Conservation (phyloP, 257 asterid species). For the Salvia rosmarinus region DNA sequence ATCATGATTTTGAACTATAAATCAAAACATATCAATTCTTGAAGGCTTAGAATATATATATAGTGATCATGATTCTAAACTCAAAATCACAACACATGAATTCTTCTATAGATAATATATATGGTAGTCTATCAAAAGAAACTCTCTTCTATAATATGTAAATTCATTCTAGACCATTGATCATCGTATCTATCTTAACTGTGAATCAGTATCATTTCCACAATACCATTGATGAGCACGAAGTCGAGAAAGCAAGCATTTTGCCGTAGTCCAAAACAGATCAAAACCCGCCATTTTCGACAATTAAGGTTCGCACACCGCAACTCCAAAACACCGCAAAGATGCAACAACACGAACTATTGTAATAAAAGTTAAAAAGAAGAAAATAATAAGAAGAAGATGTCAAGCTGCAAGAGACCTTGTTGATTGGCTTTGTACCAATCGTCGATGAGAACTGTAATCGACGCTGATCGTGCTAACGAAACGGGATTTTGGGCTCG, state of each 20-base stretch:
- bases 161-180: too few species aligned
- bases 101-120: too few species aligned
- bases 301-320: background rate
- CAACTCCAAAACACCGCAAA: background rate
- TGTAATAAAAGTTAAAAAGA: too few species aligned
- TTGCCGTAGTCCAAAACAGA: slow-evolving; percentile 53
- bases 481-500: slow-evolving; percentile 74
- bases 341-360: background rate
- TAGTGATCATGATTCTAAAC: too few species aligned
- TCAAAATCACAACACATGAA: too few species aligned
- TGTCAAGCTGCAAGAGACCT: slow-evolving; percentile 29
- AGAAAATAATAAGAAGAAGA: too few species aligned
- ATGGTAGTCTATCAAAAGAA: too few species aligned
- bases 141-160: too few species aligned
- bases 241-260: slow-evolving; percentile 46
- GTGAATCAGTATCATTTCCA: slow-evolving; percentile 44
- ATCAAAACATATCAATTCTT: too few species aligned
- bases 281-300: slow-evolving; percentile 42
- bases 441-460: slow-evolving; percentile 65
- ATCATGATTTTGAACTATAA: too few species aligned
- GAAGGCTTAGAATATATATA: too few species aligned
- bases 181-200: slow-evolving; percentile 46
- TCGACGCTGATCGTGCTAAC: slow-evolving; percentile 57
- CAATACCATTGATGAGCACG: slow-evolving; percentile 62
- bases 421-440: slow-evolving; percentile 67